Evolutionary conservation across 2,329 filamentous ascomycete genomes (phyloP), one percentile per base, ranked within the genome.

Genomic region (Colletotrichum incanum): DNA sequence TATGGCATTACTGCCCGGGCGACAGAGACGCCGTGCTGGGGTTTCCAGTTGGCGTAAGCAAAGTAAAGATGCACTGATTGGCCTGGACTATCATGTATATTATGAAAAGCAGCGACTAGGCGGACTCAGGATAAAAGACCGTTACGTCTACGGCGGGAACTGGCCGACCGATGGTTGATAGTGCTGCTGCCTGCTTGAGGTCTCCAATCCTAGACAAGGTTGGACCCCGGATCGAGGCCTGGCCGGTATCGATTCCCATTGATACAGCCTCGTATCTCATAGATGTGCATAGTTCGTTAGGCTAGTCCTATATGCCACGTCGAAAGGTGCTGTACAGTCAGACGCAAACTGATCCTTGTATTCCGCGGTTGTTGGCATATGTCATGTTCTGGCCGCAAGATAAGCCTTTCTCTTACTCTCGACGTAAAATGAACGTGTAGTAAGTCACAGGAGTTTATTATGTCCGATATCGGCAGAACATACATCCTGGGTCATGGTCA

Each of bases 131-230:
- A 28, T 14, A 23, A 37, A 16, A 49, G 58, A 47, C 14, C 34
- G 37, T 62, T 67, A 49, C 56, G 58, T 56, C 49, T 62, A 18
- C 49, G 26, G 28, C 37, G 47, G 37, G 11, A 37, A 31, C 43
- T 65, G 60, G 37, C 31, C 56, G 39, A 67, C 41, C 14, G 23
- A 43, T 34, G 18, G 43, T n/a, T 54, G 45, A 31, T 54, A 61
- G 61, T 67, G 65, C 47, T 67, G 65, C 47, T 67, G 65, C 65
- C 55, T 67, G 45, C 26, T 60, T 34, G 20, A 61, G 34, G 56
- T 54, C 47, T 61, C 37, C 56, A 20, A 34, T 16, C 20, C 45
- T n/a, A 16, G 9, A 47, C 45, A 47, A n/a, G 20, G 45, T 47
- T 16, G 39, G 39, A n/a, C 20, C 45, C 45, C 8, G 7, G 20